phyloP scores from a whole-genome alignment of 371 early-diverging fungal species.

The Choanephora cucurbitarum region DNA sequence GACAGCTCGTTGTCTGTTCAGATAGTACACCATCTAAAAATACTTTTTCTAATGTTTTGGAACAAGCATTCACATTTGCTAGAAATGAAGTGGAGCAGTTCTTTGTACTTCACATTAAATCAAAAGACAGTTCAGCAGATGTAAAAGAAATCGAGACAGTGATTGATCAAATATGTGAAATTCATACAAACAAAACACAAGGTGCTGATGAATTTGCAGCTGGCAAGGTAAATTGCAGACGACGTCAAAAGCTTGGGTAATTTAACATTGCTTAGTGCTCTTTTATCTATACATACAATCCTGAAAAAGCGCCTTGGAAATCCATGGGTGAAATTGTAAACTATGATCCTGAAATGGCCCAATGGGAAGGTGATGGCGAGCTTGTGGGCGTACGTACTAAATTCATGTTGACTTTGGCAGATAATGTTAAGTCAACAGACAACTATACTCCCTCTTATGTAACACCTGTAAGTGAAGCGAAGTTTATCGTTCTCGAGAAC shows the following conservation, averaged over 20 bases:
- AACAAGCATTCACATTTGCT: constrained; percentile 29
- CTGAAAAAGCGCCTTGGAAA: constrained; percentile 24
- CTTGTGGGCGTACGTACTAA: constrained; percentile 42
- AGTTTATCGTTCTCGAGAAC: too few relatives aligned
- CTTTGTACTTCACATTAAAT: constrained; percentile 27
- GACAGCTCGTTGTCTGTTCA: constrained; percentile 7
- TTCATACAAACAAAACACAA: constrained; percentile 31
- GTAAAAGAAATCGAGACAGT: constrained; percentile 25
- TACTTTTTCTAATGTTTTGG: constrained; percentile 21
- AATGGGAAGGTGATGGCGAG: constrained; percentile 55
- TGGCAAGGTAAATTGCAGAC: constrained; percentile 26
- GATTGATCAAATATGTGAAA: constrained; percentile 38
- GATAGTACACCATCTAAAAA: constrained; percentile 9
- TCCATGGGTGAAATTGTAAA: constrained; percentile 42
- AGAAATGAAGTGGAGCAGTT: constrained; percentile 28
- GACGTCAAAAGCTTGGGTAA: neutral
- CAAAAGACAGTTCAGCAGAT: constrained; percentile 9
- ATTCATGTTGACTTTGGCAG: constrained; percentile 33
- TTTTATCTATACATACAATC: constrained; percentile 30
- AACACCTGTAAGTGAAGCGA: constrained; percentile 36
- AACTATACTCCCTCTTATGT: constrained; percentile 29
- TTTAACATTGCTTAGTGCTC: constrained; percentile 30
- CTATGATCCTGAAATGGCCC: constrained; percentile 46
- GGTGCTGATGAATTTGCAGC: constrained; percentile 32
- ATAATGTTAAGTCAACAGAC: constrained; percentile 3